phyloP scores from a whole-genome alignment of 1,139 yeast species.

The Geotrichum bryndzae region DNA sequence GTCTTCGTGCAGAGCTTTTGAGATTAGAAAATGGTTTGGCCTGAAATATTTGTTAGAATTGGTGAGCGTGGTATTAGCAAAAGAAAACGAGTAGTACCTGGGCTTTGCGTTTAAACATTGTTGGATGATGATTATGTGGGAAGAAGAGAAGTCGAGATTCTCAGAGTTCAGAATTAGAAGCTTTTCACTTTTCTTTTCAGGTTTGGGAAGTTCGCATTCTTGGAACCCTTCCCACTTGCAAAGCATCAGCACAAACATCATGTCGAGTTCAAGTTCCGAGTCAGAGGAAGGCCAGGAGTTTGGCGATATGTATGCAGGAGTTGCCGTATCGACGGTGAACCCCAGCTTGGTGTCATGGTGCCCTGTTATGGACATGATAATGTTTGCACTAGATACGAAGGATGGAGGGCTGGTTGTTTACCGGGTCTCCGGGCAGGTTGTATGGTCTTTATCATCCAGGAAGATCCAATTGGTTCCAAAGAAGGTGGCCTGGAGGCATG shows the following conservation, averaged over 20 bases:
- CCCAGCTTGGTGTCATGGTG: slow-evolving; percentile 47
- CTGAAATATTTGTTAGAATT: slow-evolving; percentile 27
- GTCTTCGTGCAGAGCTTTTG: slow-evolving; percentile 75
- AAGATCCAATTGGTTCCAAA: slow-evolving; percentile 11
- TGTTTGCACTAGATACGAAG: slow-evolving; percentile 39
- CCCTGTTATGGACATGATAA: slow-evolving; percentile 51
- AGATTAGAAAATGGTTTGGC: slow-evolving; percentile 71
- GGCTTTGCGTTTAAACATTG: slow-evolving; percentile 62
- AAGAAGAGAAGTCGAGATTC: neutral
- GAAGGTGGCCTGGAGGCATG: slow-evolving; percentile 36
- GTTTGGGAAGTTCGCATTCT: neutral
- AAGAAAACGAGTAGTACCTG: slow-evolving; percentile 29
- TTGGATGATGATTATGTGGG: slow-evolving; percentile 4
- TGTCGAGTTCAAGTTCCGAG: slow-evolving; percentile 2
- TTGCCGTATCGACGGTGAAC: slow-evolving; percentile 29
- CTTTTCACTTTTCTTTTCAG: neutral
- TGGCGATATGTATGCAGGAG: slow-evolving; percentile 4
- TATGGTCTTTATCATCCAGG: slow-evolving; percentile 42
- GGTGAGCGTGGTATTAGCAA: neutral
- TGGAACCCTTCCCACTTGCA: neutral
- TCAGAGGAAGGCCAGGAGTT: slow-evolving; percentile 5
- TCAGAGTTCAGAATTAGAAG: neutral
- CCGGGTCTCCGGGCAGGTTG: slow-evolving; percentile 51
- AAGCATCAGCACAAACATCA: neutral
- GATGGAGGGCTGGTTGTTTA: slow-evolving; percentile 47